Conservation (phyloP, 176 grass and related monocot genomes). For the Eleusine coracana region DNA sequence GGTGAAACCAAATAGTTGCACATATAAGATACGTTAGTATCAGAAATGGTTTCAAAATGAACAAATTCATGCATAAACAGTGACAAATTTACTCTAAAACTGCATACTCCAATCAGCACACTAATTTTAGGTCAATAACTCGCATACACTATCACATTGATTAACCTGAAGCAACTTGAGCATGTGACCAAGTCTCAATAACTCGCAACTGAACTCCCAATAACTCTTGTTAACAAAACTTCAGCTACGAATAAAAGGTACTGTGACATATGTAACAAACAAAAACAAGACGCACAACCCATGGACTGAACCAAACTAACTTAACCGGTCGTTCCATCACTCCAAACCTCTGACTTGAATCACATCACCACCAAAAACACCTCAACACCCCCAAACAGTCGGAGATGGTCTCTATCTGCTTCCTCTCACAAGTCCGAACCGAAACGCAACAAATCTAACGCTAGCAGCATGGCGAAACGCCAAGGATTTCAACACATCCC, state of each 20-base stretch:
- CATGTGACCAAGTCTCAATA: not conserved
- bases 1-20: not conserved
- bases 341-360: not conserved
- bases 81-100: not conserved
- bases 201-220: not conserved
- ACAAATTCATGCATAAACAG: not conserved
- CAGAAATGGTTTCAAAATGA: not conserved
- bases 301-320: not conserved
- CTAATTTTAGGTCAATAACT: not conserved
- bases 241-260: not conserved
- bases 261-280: not conserved
- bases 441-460: slow-evolving; percentile 13
- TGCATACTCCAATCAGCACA: not conserved
- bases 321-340: not conserved
- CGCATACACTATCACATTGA: not conserved
- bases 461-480: not conserved
- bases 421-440: not conserved
- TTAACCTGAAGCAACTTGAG: not conserved
- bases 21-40: not conserved
- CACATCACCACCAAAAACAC: not conserved
- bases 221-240: not conserved
- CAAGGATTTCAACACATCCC: not conserved
- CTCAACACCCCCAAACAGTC: slow-evolving; percentile 5
- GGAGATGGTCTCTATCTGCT: not conserved
- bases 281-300: not conserved